Conservation (phyloP, 2,329 filamentous ascomycete genomes). For the Talaromyces pinophilus region DNA sequence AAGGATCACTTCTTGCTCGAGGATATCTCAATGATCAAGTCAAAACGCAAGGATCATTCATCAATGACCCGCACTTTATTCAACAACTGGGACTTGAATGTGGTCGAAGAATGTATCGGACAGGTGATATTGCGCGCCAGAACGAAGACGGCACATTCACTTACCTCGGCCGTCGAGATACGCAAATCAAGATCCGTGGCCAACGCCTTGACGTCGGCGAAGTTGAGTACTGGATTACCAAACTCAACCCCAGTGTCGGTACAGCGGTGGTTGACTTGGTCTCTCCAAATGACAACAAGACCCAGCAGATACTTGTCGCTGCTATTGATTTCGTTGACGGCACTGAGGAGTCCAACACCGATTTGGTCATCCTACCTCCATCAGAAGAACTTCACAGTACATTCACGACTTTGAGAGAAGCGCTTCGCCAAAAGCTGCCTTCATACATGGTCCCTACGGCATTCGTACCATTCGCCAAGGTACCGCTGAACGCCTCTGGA, state of each 20-base stretch:
- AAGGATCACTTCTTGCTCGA: neutral
- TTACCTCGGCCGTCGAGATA: constrained; percentile 39
- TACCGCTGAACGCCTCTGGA: neutral
- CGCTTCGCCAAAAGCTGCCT: neutral
- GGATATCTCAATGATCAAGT: neutral
- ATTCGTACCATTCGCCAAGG: neutral
- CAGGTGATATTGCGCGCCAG: constrained; percentile 27
- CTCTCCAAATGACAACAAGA: neutral
- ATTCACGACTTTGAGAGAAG: neutral
- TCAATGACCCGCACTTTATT: neutral
- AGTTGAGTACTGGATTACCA: constrained; percentile 34
- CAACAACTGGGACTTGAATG: neutral
- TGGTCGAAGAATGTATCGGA: neutral
- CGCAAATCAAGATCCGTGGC: constrained; percentile 45
- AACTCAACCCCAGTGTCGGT: neutral
- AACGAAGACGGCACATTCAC: constrained; percentile 37
- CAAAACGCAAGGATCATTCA: neutral
- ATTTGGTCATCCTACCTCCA: neutral
- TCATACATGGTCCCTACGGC: neutral
- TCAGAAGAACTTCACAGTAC: neutral
- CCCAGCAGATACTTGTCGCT: neutral
- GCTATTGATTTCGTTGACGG: neutral
- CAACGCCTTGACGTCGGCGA: constrained; percentile 47
- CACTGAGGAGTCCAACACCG: neutral
- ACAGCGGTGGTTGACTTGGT: neutral